phyloP scores from a whole-genome alignment of 352 stramenopile genomes.

The Globisporangium cylindrosporum region DNA sequence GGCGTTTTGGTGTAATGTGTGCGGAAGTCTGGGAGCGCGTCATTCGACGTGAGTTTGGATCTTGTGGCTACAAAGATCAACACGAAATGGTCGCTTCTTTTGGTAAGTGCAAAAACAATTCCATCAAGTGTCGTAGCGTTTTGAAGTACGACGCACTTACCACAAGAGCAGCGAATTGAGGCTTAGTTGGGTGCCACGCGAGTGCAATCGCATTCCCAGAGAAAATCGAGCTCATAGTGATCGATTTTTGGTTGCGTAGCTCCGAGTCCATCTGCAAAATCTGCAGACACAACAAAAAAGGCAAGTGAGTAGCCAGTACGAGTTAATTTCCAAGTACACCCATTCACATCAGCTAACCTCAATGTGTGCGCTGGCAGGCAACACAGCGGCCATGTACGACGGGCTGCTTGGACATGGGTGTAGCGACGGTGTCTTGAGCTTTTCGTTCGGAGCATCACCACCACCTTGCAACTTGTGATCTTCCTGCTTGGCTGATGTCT shows the following conservation, averaged over 20 bases:
- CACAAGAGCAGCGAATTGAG: conserved; percentile 53
- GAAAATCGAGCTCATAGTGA: conserved; percentile 58
- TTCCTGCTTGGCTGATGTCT: conserved; percentile 51
- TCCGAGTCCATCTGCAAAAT: conserved; percentile 71
- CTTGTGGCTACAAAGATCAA: conserved; percentile 40
- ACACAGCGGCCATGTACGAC: conserved; percentile 40
- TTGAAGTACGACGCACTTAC: conserved; percentile 20
- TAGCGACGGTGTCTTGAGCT: conserved; percentile 31
- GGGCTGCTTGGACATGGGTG: conserved; percentile 33
- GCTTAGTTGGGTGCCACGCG: conserved; percentile 53
- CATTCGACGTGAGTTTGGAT: conserved; percentile 39
- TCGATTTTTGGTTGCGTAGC: conserved; percentile 57
- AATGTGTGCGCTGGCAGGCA: conserved; percentile 48
- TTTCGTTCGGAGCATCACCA: conserved; percentile 38
- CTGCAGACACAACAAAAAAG: conserved; percentile 17
- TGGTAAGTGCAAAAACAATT: neutral
- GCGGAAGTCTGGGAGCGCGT: conserved; percentile 35
- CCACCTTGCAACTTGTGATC: conserved; percentile 52
- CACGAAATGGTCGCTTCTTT: neutral
- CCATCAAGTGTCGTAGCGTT: neutral
- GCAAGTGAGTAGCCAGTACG: neutral
- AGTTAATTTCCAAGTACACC: neutral
- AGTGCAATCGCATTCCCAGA: conserved; percentile 56
- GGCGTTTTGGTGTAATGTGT: conserved; percentile 37
- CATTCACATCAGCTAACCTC: conserved; percentile 31